These are phyloP conservation scores for Suillus alpinus DNA, from an alignment of 768 basidiomycete genomes.

Conservation along the genomic window DNA sequence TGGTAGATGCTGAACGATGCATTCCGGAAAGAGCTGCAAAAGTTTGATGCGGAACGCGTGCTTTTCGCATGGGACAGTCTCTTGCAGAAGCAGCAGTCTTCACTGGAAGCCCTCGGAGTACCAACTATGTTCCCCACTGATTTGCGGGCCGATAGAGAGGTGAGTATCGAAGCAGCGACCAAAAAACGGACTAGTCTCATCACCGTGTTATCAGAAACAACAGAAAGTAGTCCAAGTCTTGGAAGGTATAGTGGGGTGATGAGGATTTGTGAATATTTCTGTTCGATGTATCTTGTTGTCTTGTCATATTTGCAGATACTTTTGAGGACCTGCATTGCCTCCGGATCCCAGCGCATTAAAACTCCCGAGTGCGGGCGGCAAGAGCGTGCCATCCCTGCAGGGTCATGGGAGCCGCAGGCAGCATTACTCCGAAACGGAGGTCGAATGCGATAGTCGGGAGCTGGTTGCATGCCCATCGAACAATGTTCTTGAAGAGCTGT, in stretches of 20 bases:
- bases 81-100: constrained; percentile 64
- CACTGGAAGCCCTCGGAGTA: constrained; percentile 57
- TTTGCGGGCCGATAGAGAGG: constrained; percentile 52
- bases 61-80: constrained; percentile 77
- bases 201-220: constrained; percentile 50
- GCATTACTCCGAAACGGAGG: neutral
- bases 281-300: neutral
- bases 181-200: constrained; percentile 3
- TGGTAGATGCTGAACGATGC: constrained; percentile 47
- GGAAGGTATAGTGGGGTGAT: constrained; percentile 44
- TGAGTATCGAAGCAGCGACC: constrained; percentile 27
- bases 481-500: neutral
- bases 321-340: neutral
- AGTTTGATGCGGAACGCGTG: constrained; percentile 68
- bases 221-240: constrained; percentile 68
- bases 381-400: neutral
- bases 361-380: neutral
- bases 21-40: constrained; percentile 60
- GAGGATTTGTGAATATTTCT: neutral
- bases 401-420: neutral
- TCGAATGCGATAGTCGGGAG: neutral
- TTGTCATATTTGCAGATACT: neutral
- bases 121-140: constrained; percentile 70
- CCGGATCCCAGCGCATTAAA: neutral
- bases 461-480: neutral